These are phyloP conservation scores for Cephalotrichum gorgonifer DNA, from an alignment of 2,329 filamentous ascomycete genomes.

Conservation along the genomic window DNA sequence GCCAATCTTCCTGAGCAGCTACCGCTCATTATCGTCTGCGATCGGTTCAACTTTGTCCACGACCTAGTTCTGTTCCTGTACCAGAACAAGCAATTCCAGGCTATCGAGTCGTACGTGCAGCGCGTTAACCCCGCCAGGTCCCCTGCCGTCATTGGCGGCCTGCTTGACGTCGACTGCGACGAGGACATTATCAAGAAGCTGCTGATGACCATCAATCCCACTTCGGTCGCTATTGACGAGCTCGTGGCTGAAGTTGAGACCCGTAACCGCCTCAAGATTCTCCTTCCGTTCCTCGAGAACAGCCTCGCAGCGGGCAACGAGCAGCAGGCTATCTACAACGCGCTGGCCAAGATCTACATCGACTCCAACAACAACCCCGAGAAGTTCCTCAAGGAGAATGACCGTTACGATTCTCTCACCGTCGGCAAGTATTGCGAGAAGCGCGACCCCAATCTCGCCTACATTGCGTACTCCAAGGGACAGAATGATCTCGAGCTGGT, in stretches of 20 bases:
- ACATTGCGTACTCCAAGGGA: slow-evolving; percentile 91
- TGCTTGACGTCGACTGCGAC: slow-evolving; percentile 95
- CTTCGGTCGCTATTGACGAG: slow-evolving; percentile 85
- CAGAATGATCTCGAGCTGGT: slow-evolving; percentile 96
- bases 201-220: slow-evolving; percentile 71
- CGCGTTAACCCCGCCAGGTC: slow-evolving; percentile 87
- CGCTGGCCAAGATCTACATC: slow-evolving; percentile 97
- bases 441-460: slow-evolving; percentile 89
- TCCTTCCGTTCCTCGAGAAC: slow-evolving; percentile 90
- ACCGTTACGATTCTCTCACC: slow-evolving; percentile 83
- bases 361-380: slow-evolving; percentile 98
- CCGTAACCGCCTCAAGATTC: slow-evolving; percentile 87
- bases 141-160: slow-evolving; percentile 82
- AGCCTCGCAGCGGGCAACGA: slow-evolving; percentile 84
- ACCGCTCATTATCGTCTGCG: slow-evolving; percentile 94
- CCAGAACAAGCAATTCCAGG: slow-evolving; percentile 98
- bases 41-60: slow-evolving; percentile 98
- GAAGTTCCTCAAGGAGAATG: slow-evolving; percentile 94
- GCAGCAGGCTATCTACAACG: slow-evolving; percentile 94
- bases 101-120: slow-evolving; percentile 96
- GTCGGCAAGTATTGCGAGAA: slow-evolving; percentile 99
- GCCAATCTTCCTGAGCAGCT: slow-evolving; percentile 85
- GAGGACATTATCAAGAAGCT: slow-evolving; percentile 93
- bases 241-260: slow-evolving; percentile 92
- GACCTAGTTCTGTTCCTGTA: slow-evolving; percentile 94